Percentiles rank a stretch among this genome's conserved stretches.
phyloP scores from a whole-genome alignment of 768 basidiomycete species.

The Suillus lakei region DNA sequence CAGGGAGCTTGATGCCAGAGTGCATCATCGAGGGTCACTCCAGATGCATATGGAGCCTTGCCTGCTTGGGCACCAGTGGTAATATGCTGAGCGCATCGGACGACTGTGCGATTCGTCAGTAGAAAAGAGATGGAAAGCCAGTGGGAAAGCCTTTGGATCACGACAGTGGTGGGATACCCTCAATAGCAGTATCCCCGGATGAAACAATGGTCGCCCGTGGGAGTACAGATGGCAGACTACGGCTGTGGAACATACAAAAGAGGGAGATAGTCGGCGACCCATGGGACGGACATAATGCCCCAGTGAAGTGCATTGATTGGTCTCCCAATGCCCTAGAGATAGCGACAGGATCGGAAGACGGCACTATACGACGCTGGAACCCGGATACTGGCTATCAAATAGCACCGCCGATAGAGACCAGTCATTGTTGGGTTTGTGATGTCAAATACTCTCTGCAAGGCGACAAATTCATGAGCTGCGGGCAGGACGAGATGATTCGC shows the following conservation, averaged over 20 bases:
- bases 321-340: conserved; percentile 16
- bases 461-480: neutral
- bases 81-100: neutral
- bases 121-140: neutral
- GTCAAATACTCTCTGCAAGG: neutral
- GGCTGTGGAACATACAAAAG: neutral
- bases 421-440: neutral
- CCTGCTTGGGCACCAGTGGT: neutral
- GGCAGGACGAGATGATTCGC: neutral
- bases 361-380: conserved; percentile 19
- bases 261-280: neutral
- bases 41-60: neutral
- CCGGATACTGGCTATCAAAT: neutral
- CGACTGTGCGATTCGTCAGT: neutral
- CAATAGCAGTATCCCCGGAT: neutral
- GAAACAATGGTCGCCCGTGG: neutral
- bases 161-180: fast-evolving
- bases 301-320: conserved; percentile 13
- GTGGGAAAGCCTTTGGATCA: neutral
- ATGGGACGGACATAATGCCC: neutral
- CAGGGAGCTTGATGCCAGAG: neutral
- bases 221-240: neutral
- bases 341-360: conserved; percentile 17
- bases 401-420: neutral
- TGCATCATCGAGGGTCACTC: neutral